Evolutionary conservation across 495 filamentous ascomycete species (phyloP).

Genomic region (Lasiosphaeria ovina): DNA sequence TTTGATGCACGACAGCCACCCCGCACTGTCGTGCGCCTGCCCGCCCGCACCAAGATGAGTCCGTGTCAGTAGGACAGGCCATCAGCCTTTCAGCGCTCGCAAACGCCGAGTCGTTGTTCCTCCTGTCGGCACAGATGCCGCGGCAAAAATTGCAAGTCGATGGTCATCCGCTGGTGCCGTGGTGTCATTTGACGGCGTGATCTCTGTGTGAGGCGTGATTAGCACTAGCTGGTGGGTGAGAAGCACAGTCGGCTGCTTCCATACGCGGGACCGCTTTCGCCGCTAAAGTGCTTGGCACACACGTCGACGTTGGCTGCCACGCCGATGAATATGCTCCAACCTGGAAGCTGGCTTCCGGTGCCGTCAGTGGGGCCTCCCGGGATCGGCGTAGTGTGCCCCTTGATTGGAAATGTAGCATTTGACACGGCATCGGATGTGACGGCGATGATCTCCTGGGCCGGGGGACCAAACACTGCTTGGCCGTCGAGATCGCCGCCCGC

Average conservation of each 20-base stretch:
- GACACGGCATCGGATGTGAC: slow-evolving; percentile 6
- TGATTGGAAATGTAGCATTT: slow-evolving; percentile 11
- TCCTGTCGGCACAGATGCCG: slow-evolving; percentile 5
- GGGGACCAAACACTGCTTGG: slow-evolving; percentile 15
- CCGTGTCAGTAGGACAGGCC: slow-evolving; percentile 28
- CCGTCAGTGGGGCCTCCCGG: slow-evolving; percentile 12
- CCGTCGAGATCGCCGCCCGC: slow-evolving; percentile 9
- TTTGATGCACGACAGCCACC: slow-evolving; percentile 21
- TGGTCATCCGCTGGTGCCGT: background rate
- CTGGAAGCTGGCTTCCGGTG: slow-evolving; percentile 5
- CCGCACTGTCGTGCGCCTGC: slow-evolving; percentile 16
- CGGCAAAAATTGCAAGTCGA: slow-evolving; percentile 13
- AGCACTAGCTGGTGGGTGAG: background rate
- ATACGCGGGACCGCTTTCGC: slow-evolving; percentile 6
- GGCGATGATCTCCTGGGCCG: slow-evolving; percentile 5
- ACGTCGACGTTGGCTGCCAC: slow-evolving; percentile 13
- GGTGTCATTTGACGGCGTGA: background rate
- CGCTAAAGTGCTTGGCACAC: slow-evolving; percentile 12
- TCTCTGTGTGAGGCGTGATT: background rate
- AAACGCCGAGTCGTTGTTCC: slow-evolving; percentile 13
- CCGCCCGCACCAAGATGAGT: slow-evolving; percentile 19
- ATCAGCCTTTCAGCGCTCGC: slow-evolving; percentile 12
- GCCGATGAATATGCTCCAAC: slow-evolving; percentile 15
- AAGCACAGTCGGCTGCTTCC: slow-evolving; percentile 7
- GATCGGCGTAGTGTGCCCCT: slow-evolving; percentile 21